Evolutionary conservation across 345 rosid genomes (phyloP), one percentile per base, ranked within the genome.

Genomic region (Isatis tinctoria): DNA sequence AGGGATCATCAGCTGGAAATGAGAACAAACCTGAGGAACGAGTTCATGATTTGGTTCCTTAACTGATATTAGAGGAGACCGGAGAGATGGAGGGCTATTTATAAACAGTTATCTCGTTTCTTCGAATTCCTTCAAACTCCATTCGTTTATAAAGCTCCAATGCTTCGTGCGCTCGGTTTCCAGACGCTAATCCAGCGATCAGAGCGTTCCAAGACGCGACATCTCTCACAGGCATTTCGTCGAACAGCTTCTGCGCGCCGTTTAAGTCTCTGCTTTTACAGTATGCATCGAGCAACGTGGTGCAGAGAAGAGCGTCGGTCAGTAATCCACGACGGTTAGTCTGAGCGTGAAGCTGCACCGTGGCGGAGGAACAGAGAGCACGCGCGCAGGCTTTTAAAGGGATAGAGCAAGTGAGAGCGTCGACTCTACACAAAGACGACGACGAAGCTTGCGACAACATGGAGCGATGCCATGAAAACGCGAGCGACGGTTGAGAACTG

Each of bases 131-230:
- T 74, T 85, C 83, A 4, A 4, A 5, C 36, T 72, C 88, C 93
- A 93, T 91, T 33, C 80, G 78, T 64, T 84, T 81, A 66, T 85
- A 93, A 74, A 93, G 60, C 49, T 54, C 83, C 65, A 93, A 52
- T 1, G 94, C 98, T 61, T 89, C 89, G n/a, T 71, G 28, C 4
- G 90, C 91, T 43, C 78, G 70, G 51, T 81, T 79, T 36, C 94
- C 90, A 32, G 87, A 86, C 49, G 86, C 88, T 79, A 93, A 69
- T 61, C 96, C 98, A 5, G 85, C 64, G 39, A 93, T 85, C 84
- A 93, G 82, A 14, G 97, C 97, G 53, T 91, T 93, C 97, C 96
- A 91, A 4, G 94, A 79, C 0, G 94, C 98, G 0, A 88, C 76
- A 78, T 93, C 98, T 83, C 87, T 81, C 5, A 54, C 60, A 10